Base-by-base conservation (phyloP, 2,329 filamentous ascomycete species). In the Pseudopyricularia javanii region DNA sequence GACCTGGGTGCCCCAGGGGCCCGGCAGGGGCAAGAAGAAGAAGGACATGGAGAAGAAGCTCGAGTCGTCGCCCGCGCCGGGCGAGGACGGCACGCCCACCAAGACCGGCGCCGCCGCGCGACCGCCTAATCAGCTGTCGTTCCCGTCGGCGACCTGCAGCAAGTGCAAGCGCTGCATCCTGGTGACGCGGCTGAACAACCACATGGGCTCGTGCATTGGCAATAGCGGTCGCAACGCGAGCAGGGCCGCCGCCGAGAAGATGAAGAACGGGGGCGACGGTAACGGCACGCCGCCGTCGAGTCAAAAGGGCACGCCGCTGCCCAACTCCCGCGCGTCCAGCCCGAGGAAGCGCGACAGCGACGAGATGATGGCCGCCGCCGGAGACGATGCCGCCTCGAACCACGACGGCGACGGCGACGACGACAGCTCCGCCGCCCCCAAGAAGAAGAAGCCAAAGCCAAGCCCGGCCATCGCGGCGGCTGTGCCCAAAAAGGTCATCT, bases 1-100 rank as follows among this genome's bases (percentile, higher is more conserved):
- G 67, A 87, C 85, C 28, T 91, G 87, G 77, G 83, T 87, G 14
- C 82, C 82, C 17, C 83, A 85, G 22, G 79, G 79, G 0, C 82
- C 82, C 22, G 82, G 82, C 14, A 78, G 85, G 55, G 86, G 85
- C 55, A 87, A 86, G 71, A 87, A 86, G 73, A 89, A 85, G 76
- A 89, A 87, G 74, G 85, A 83, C 64, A 82, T 83, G 71, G 79
- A 82, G 64, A 82, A 79, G 71, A 80, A 73, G 67, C 68, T 72
- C 59, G 68, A 70, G 58, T 75, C 78, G 55, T 72, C 71, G 17
- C 67, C 73, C 28, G 59, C 64, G 47, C 57, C 60, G 6, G 57
- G 51, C 11, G 55, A 58, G 45, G 60, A 62, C 33, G 59, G 57
- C 3, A 61, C 55, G 12, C 64, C 68, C 3, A 64, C 66, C 12